Evolutionary conservation across 768 basidiomycete genomes (phyloP).

Genomic region (Albatrellus ellisii): DNA sequence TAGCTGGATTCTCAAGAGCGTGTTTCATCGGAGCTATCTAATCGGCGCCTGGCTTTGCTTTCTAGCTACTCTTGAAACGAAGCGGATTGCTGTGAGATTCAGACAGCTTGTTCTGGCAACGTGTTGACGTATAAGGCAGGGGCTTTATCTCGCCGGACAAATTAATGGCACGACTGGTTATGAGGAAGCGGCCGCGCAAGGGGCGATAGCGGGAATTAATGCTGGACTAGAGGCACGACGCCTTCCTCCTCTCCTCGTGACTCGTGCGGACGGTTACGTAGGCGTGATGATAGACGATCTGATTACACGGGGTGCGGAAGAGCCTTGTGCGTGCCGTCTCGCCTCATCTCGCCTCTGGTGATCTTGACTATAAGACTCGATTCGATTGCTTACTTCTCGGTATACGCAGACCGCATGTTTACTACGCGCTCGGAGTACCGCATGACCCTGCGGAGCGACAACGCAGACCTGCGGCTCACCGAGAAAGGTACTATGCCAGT

Average conservation of each 20-base stretch:
- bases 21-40: background rate
- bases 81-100: constrained; percentile 48
- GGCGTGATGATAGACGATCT: constrained; percentile 93
- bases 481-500: constrained; percentile 37
- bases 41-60: background rate
- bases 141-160: constrained; percentile 29
- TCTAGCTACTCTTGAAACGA: constrained; percentile 73
- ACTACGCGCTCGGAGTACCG: constrained; percentile 86
- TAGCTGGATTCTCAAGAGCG: constrained; percentile 8
- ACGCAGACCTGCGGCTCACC: constrained; percentile 77
- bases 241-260: constrained; percentile 45
- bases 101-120: background rate
- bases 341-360: background rate
- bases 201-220: constrained; percentile 78
- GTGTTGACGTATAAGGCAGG: constrained; percentile 13
- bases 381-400: no score
- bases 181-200: constrained; percentile 89
- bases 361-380: background rate
- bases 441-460: constrained; percentile 79
- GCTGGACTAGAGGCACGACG: constrained; percentile 58
- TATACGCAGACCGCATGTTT: constrained; percentile 83
- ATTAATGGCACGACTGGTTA: constrained; percentile 75
- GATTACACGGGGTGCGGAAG: constrained; percentile 78
- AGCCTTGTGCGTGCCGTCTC: constrained; percentile 53
- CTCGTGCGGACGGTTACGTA: constrained; percentile 76